A percentile compares a stretch with the other conserved stretches of the same genome.
Conservation (phyloP, 1,284 basidiomycete genomes). For the Ustilago trichophora region DNA sequence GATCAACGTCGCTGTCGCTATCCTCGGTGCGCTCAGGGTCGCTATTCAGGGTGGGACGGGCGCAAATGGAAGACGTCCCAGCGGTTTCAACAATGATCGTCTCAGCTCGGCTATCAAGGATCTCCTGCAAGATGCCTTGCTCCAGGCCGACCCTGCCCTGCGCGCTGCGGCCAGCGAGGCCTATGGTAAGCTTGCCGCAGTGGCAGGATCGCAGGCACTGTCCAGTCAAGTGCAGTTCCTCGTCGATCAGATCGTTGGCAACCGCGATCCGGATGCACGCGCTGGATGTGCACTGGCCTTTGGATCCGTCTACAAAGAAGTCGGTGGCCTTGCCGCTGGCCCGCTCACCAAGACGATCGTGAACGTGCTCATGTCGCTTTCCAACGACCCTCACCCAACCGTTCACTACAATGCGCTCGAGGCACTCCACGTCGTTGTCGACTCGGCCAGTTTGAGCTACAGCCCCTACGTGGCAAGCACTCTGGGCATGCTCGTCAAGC, state of each 20-base stretch:
- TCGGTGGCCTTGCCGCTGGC: conserved; percentile 91
- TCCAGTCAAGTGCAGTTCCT: conserved; percentile 88
- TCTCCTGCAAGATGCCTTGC: conserved; percentile 83
- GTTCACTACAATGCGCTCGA: conserved; percentile 93
- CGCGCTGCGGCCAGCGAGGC: conserved; percentile 86
- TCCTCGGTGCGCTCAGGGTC: conserved; percentile 77
- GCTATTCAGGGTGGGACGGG: conserved; percentile 39
- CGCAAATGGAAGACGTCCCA: conserved; percentile 48
- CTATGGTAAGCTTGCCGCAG: conserved; percentile 83
- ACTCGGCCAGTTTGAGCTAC: conserved; percentile 90
- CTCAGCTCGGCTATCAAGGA: conserved; percentile 77
- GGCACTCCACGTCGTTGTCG: conserved; percentile 85
- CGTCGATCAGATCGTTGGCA: conserved; percentile 94
- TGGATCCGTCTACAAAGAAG: conserved; percentile 89
- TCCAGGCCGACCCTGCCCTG: conserved; percentile 81
- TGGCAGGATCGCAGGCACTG: conserved; percentile 87
- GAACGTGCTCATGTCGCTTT: conserved; percentile 92
- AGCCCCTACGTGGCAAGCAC: conserved; percentile 87
- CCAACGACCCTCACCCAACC: conserved; percentile 93
- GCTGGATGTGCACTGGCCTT: conserved; percentile 94
- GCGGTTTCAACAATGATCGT: conserved; percentile 71
- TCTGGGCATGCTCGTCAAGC: conserved; percentile 87
- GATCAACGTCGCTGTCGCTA: conserved; percentile 82
- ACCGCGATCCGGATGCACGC: conserved; percentile 89
- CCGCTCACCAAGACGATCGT: conserved; percentile 95